Base-by-base conservation (phyloP, 768 basidiomycete genomes). In the Xerocomus spinulosus region DNA sequence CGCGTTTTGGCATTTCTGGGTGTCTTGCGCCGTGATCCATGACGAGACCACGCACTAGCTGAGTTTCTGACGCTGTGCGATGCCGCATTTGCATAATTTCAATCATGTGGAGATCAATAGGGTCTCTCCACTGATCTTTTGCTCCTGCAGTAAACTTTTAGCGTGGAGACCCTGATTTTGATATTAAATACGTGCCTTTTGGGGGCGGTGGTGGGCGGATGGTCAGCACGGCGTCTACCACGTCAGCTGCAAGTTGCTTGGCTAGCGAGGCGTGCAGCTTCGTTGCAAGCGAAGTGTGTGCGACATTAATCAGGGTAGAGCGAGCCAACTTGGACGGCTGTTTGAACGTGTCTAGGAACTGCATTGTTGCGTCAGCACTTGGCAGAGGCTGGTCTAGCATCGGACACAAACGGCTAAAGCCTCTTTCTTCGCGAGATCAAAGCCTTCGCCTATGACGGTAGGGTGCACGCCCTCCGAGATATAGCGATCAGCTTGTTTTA, bases 11-110 rank as follows among this genome's bases (percentile, higher is more conserved):
- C 96, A 98, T 98, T 70, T 98, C 96, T 10, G 96, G 95, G 71
- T 99, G 96, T 55, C 96, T 76, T 47, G 90, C 91, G 56, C 96
- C 95, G 64, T 98, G 95, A 71, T 99, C 96, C 58, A 99, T 77
- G 37, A 99, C 96, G 49, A 99, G 78, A 29, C 96, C 96, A 58
- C 90, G 87, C 60, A 99, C 75, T 32, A 99, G 82, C 65, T 96
- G 89, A 25, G 96, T 99, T 69, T 99, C 96, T 20, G 92, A 92
- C 53, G 96, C 92, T 35, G 87, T 94, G 60, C 94, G 87, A 72
- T 99, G 96, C 68, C 96, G 95, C 96, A 99, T 99, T 75, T 98
- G 98, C 96, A 98, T 98, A 53, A 98, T 85, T 72, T 99, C 96
- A 43, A 99, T 75, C 96, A 99, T 99, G 72, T 98, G 95, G 48